Evolutionary conservation across 352 stramenopile species (phyloP).

Genomic region (Globisporangium mamillatum): DNA sequence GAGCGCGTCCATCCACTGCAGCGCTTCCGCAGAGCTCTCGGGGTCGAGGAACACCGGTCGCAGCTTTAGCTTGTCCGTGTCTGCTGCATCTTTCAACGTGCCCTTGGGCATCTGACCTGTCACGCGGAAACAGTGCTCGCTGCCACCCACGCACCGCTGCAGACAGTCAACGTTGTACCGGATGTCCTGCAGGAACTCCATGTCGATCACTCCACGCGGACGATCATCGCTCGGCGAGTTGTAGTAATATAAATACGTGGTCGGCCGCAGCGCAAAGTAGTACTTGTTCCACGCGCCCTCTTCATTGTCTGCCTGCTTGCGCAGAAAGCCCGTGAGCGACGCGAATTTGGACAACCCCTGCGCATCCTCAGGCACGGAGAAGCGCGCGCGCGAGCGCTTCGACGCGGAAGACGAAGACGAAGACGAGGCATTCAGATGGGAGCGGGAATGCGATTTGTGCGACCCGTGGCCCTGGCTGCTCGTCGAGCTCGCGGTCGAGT

Average conservation of each 20-base stretch:
- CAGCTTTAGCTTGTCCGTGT: conserved; percentile 38
- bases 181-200: conserved; percentile 76
- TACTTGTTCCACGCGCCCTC: conserved; percentile 75
- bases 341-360: conserved; percentile 38
- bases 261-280: conserved; percentile 74
- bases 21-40: conserved; percentile 41
- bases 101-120: conserved; percentile 51
- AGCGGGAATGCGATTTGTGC: conserved; percentile 5
- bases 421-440: background rate
- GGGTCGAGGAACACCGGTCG: conserved; percentile 69
- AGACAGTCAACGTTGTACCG: conserved; percentile 74
- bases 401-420: conserved; percentile 9
- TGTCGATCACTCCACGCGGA: conserved; percentile 71
- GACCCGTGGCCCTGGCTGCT: conserved; percentile 4
- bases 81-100: conserved; percentile 23
- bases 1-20: conserved; percentile 72
- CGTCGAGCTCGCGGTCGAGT: conserved; percentile 8
- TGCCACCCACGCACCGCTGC: conserved; percentile 62
- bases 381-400: conserved; percentile 57
- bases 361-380: conserved; percentile 49
- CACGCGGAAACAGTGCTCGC: conserved; percentile 67
- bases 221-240: conserved; percentile 57
- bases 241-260: conserved; percentile 86
- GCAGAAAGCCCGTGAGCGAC: conserved; percentile 58
- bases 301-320: conserved; percentile 81